A percentile compares a stretch with the other conserved stretches of the same genome.
These are phyloP conservation scores for Entomortierella lignicola DNA, from an alignment of 192 early-diverging fungal species.

Conservation along the genomic window DNA sequence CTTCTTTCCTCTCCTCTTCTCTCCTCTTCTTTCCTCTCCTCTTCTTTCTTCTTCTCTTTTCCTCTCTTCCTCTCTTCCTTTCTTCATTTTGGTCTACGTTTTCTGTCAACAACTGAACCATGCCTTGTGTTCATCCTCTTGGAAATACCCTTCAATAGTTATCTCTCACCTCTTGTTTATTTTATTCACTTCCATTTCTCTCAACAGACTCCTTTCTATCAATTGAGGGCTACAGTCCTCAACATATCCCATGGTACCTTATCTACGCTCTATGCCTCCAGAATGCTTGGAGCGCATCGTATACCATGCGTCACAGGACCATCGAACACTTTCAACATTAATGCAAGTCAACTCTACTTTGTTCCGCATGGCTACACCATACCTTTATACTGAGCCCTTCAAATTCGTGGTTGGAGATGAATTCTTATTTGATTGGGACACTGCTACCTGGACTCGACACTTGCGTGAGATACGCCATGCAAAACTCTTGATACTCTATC, in stretches of 20 bases:
- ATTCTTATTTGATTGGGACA: constrained; percentile 33
- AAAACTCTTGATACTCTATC: constrained; percentile 24
- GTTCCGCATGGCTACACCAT: constrained; percentile 31
- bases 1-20: not conserved
- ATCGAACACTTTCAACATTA: constrained; percentile 21
- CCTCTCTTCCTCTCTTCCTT: not conserved
- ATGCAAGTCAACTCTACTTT: constrained; percentile 37
- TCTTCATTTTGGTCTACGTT: not conserved
- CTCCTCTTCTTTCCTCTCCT: not conserved
- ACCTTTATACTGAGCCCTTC: constrained; percentile 24
- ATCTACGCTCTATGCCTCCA: constrained; percentile 11
- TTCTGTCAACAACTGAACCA: too few relatives aligned
- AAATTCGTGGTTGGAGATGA: constrained; percentile 23
- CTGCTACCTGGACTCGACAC: constrained; percentile 27
- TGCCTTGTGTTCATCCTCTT: too few relatives aligned
- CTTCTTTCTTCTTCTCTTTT: not conserved
- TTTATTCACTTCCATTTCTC: not conserved
- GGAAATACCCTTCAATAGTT: too few relatives aligned
- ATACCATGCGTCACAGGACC: constrained; percentile 21
- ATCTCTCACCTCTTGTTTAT: not conserved
- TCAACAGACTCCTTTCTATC: not conserved
- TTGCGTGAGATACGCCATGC: constrained; percentile 23
- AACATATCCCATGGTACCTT: not conserved
- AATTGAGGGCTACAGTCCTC: not conserved
- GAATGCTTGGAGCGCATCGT: constrained; percentile 41